phyloP scores from a whole-genome alignment of 2,329 filamentous ascomycete genomes.

The Microcyclosporella mali region DNA sequence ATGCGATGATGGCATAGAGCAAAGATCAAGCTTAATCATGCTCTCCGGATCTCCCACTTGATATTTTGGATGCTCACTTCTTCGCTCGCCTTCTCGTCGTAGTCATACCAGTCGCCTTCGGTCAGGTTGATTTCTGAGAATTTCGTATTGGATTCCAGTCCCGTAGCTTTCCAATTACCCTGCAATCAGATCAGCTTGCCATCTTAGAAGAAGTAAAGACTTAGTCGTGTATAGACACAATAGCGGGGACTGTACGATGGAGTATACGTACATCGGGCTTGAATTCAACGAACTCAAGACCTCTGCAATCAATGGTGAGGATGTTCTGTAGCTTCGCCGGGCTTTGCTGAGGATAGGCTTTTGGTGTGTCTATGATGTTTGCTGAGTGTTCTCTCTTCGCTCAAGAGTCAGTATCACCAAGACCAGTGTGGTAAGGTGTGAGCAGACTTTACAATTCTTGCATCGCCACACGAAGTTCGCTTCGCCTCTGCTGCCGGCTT shows the following conservation, averaged over 20 bases:
- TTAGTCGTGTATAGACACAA: no score
- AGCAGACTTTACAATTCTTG: conserved; percentile 84
- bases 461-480: conserved; percentile 99
- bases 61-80: conserved; percentile 90
- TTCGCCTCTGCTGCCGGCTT: conserved; percentile 88
- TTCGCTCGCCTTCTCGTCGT: conserved; percentile 86
- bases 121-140: conserved; percentile 75
- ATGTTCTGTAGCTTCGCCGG: conserved; percentile 72
- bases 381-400: conserved; percentile 74
- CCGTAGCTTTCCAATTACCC: conserved; percentile 87
- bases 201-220: background rate
- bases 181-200: conserved; percentile 32
- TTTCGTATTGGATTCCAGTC: conserved; percentile 70
- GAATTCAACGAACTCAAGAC: conserved; percentile 86
- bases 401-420: conserved; percentile 1
- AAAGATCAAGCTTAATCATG: conserved; percentile 39
- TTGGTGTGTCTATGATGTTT: conserved; percentile 68
- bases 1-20: no score
- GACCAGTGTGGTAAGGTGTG: background rate
- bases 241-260: no score
- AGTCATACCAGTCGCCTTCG: conserved; percentile 97
- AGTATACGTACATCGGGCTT: conserved; percentile 73
- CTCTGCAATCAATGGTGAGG: conserved; percentile 87
- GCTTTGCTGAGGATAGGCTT: conserved; percentile 63
- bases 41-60: conserved; percentile 75